These are phyloP conservation scores for Pythium graminicola DNA, from an alignment of 352 stramenopile genomes.

Conservation along the genomic window DNA sequence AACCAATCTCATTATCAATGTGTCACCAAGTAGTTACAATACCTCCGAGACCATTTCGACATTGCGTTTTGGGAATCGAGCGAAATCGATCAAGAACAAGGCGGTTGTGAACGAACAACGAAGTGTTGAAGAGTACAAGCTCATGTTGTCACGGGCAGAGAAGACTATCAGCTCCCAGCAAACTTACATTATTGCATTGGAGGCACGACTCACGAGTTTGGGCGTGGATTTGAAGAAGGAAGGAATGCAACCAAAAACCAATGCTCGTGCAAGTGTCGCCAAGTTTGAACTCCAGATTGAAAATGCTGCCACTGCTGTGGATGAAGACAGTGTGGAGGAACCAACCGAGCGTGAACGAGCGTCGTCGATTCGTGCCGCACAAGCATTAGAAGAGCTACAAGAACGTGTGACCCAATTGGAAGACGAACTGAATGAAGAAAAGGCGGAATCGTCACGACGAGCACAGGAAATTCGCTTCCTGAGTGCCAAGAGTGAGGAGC, in stretches of 20 bases:
- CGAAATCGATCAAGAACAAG: constrained; percentile 95
- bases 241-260: constrained; percentile 5
- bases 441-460: constrained; percentile 65
- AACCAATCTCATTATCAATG: constrained; percentile 91
- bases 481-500: constrained; percentile 55
- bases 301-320: constrained; percentile 10
- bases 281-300: constrained; percentile 6
- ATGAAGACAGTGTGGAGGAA: constrained; percentile 12
- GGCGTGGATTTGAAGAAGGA: constrained; percentile 26
- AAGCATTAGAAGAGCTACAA: constrained; percentile 64
- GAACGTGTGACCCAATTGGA: constrained; percentile 61
- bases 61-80: constrained; percentile 85
- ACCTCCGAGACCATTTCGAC: constrained; percentile 90
- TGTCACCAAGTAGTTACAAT: constrained; percentile 88
- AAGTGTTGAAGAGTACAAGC: constrained; percentile 88
- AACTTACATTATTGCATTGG: constrained; percentile 77
- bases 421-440: constrained; percentile 75
- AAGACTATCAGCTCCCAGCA: constrained; percentile 75
- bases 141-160: constrained; percentile 73
- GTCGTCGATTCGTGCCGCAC: constrained; percentile 44
- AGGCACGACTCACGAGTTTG: constrained; percentile 43
- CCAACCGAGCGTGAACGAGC: constrained; percentile 22
- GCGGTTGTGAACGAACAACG: constrained; percentile 90
- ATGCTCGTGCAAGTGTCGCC: constrained; percentile 5
- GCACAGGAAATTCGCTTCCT: constrained; percentile 72